Conservation (phyloP, 1,284 basidiomycete genomes). For the Peniophora sp. region DNA sequence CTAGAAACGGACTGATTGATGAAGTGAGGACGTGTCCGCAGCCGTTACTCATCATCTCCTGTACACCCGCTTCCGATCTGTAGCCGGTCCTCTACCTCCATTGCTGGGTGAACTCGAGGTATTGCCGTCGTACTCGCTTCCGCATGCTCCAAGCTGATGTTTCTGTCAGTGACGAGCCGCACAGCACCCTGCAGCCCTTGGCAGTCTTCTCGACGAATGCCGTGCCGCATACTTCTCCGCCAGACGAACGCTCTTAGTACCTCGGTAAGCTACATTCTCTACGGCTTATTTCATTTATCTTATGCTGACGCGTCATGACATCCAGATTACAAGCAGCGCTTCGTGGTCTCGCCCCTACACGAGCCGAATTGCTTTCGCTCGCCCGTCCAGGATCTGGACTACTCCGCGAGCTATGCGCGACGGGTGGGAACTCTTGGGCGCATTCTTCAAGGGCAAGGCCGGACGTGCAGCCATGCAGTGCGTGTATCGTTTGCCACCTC, state of each 20-base stretch:
- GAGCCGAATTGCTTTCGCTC: constrained; percentile 80
- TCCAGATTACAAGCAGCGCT: constrained; percentile 66
- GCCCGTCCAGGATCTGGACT: constrained; percentile 86
- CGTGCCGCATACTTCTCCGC: constrained; percentile 74
- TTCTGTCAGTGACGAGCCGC: too few species aligned
- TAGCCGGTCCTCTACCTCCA: constrained; percentile 61
- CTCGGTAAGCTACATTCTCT: constrained; percentile 20
- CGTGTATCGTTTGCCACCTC: constrained; percentile 18
- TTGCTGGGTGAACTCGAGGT: constrained; percentile 77
- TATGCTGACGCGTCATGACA: too few species aligned
- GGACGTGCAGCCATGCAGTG: constrained; percentile 44
- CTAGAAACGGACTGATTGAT: background rate
- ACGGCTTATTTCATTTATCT: too few species aligned
- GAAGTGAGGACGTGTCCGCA: constrained; percentile 62
- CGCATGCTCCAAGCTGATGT: too few species aligned
- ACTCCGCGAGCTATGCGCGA: constrained; percentile 84
- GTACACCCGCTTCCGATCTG: constrained; percentile 78
- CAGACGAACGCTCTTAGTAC: constrained; percentile 63
- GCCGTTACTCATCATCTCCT: constrained; percentile 80
- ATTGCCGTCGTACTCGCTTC: too few species aligned
- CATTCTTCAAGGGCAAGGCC: constrained; percentile 56
- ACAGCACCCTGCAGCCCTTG: constrained; percentile 12
- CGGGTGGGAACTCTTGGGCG: constrained; percentile 78
- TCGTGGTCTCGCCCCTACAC: constrained; percentile 65
- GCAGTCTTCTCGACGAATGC: constrained; percentile 74